Conservation (phyloP, 169 alveolate species). For the Plasmodium blacklocki region DNA sequence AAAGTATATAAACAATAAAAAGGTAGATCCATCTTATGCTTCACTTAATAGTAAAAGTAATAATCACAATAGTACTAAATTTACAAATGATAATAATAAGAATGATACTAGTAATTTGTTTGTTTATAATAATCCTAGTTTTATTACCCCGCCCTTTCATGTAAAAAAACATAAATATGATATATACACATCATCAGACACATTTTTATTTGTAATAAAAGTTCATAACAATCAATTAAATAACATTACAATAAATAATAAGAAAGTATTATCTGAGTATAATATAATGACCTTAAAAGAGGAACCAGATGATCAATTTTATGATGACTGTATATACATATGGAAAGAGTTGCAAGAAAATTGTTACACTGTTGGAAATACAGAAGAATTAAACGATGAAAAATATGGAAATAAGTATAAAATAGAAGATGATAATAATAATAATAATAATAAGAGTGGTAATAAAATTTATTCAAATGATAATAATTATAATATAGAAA, state of each 20-base stretch:
- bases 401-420: neutral
- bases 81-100: neutral
- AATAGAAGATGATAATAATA: neutral
- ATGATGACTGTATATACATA: slow-evolving; percentile 24
- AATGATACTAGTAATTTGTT: neutral
- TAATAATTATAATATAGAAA: too few relatives aligned
- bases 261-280: slow-evolving; percentile 26
- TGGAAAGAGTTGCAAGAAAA: slow-evolving; percentile 1
- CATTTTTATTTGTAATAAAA: slow-evolving; percentile 17
- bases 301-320: slow-evolving; percentile 12
- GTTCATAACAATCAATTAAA: slow-evolving; percentile 3
- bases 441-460: neutral
- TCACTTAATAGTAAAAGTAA: neutral
- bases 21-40: neutral
- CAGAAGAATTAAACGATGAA: neutral
- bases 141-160: slow-evolving; percentile 30
- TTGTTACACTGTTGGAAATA: neutral
- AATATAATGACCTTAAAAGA: slow-evolving; percentile 30
- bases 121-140: neutral
- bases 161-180: slow-evolving; percentile 17
- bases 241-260: slow-evolving; percentile 26
- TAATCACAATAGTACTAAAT: neutral
- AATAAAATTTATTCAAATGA: too few relatives aligned
- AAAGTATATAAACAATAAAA: too few relatives aligned
- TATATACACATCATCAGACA: slow-evolving; percentile 19